Evolutionary conservation across 1,139 yeast species (phyloP).

Genomic region (Taiozyma sp.): DNA sequence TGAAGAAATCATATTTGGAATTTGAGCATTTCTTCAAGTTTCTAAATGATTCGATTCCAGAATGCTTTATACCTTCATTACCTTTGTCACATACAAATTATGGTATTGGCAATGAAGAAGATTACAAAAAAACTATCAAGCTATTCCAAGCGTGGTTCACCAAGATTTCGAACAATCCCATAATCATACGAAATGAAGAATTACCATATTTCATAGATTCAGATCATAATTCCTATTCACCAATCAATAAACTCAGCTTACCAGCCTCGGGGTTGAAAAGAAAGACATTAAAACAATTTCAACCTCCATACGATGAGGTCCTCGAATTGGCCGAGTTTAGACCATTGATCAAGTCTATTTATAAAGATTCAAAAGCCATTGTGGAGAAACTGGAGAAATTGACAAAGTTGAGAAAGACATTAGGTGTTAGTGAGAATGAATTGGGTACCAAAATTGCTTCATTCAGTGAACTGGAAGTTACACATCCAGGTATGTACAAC

Average conservation of each 20-base stretch:
- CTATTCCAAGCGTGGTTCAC: constrained; percentile 87
- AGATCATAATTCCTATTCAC: constrained; percentile 74
- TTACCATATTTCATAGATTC: constrained; percentile 83
- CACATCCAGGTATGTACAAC: constrained; percentile 67
- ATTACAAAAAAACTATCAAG: constrained; percentile 48
- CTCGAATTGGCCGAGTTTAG: constrained; percentile 78
- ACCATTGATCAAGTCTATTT: constrained; percentile 79
- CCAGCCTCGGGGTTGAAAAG: constrained; percentile 81
- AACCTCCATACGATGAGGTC: constrained; percentile 87
- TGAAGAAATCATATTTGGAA: constrained; percentile 81
- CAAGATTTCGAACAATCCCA: constrained; percentile 68
- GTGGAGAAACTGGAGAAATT: constrained; percentile 50
- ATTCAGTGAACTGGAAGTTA: constrained; percentile 46
- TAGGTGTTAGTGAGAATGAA: constrained; percentile 57
- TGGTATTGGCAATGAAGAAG: constrained; percentile 83
- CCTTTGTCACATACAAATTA: constrained; percentile 74
- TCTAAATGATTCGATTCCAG: constrained; percentile 76
- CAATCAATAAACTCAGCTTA: constrained; percentile 51
- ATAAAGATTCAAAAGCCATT: constrained; percentile 54
- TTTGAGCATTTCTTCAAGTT: constrained; percentile 73
- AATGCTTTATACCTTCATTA: constrained; percentile 88
- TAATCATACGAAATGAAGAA: constrained; percentile 82
- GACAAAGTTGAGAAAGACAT: constrained; percentile 48
- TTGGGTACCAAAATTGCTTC: constrained; percentile 54
- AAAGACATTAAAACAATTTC: constrained; percentile 85